These are phyloP conservation scores for Beta lomatogona DNA, from an alignment of 179 eudicot genomes.

Conservation along the genomic window DNA sequence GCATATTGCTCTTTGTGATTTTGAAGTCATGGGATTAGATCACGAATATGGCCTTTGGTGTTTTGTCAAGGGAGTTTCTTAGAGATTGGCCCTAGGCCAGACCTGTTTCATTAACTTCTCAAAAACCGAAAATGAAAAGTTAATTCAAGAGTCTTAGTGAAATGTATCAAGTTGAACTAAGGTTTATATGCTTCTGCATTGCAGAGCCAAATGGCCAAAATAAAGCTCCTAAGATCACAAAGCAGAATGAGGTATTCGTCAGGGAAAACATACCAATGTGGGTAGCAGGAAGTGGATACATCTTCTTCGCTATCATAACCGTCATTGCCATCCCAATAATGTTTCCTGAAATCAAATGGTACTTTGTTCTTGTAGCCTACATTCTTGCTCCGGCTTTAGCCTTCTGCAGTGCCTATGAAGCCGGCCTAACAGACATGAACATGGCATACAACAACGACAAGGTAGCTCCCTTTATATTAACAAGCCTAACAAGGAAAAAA, in stretches of 20 bases:
- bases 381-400: conserved; percentile 63
- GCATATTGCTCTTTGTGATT: neutral
- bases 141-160: neutral
- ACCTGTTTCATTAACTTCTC: too few relatives aligned
- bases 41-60: too few relatives aligned
- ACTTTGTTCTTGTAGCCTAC: conserved; percentile 57
- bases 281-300: conserved; percentile 60
- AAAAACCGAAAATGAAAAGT: neutral
- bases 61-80: too few relatives aligned
- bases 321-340: conserved; percentile 52
- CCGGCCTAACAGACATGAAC: conserved; percentile 77
- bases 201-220: conserved; percentile 27
- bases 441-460: conserved; percentile 80
- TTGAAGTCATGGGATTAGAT: too few relatives aligned
- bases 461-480: conserved; percentile 60
- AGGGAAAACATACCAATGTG: conserved; percentile 70
- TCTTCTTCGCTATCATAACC: conserved; percentile 45
- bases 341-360: conserved; percentile 72
- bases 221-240: conserved; percentile 31
- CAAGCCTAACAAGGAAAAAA: conserved; percentile 54
- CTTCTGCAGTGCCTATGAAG: conserved; percentile 84
- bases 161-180: neutral
- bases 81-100: too few relatives aligned
- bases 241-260: conserved; percentile 51
- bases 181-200: neutral